phyloP scores from a whole-genome alignment of 2,329 filamentous ascomycete genomes.

The Xylaria hypoxylon region DNA sequence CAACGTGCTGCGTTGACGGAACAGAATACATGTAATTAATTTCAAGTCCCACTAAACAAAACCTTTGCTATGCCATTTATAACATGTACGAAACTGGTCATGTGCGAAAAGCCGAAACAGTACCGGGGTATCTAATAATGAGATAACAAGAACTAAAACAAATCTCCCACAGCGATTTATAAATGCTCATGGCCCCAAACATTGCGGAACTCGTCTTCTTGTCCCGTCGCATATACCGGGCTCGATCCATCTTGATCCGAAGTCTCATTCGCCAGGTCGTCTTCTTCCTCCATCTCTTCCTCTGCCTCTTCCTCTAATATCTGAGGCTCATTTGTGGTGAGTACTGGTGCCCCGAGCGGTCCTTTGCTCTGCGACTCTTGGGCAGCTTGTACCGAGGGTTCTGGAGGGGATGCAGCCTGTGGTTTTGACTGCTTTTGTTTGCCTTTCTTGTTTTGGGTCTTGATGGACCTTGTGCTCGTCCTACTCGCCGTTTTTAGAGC shows the following conservation, averaged over 20 bases:
- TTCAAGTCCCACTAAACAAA: constrained; percentile 24
- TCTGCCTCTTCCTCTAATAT: constrained; percentile 51
- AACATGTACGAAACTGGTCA: constrained; percentile 23
- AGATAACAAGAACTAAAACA: constrained; percentile 35
- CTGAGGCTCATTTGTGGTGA: constrained; percentile 50
- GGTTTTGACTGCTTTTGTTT: constrained; percentile 46
- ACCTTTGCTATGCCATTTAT: constrained; percentile 35
- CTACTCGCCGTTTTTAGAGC: constrained; percentile 39
- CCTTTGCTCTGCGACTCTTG: constrained; percentile 49
- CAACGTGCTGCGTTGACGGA: neutral
- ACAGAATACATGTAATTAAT: constrained; percentile 16
- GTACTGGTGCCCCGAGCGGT: constrained; percentile 49
- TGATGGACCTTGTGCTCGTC: constrained; percentile 42
- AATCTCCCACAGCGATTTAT: constrained; percentile 31
- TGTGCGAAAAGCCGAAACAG: constrained; percentile 33
- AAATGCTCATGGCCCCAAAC: constrained; percentile 48
- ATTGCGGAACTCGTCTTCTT: constrained; percentile 48
- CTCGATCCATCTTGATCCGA: constrained; percentile 38
- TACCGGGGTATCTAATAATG: constrained; percentile 44
- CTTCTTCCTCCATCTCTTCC: constrained; percentile 52
- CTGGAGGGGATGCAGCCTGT: constrained; percentile 37
- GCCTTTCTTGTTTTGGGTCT: constrained; percentile 49
- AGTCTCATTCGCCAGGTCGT: constrained; percentile 44
- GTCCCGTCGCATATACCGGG: constrained; percentile 43
- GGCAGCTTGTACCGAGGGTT: constrained; percentile 45